Evolutionary conservation across 2,329 filamentous ascomycete species (phyloP).

Genomic region (Didymella arachidicola): DNA sequence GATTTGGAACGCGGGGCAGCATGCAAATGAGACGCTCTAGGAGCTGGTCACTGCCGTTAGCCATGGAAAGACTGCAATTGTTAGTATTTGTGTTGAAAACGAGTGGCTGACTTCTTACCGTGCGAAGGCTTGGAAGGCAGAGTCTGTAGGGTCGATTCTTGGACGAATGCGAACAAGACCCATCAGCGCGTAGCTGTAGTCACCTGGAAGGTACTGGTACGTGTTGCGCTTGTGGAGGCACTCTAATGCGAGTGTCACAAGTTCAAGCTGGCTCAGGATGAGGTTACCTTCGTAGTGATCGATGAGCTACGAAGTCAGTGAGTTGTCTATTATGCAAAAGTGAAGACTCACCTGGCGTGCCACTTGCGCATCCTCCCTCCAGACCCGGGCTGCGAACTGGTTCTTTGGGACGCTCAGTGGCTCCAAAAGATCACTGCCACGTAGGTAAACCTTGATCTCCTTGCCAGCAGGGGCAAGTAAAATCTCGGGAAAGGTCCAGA

Average conservation of each 20-base stretch:
- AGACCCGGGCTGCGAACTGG: slow-evolving; percentile 53
- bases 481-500: slow-evolving; percentile 59
- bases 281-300: slow-evolving; percentile 57
- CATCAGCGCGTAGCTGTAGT: slow-evolving; percentile 58
- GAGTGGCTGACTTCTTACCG: slow-evolving; percentile 29
- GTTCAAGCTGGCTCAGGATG: slow-evolving; percentile 52
- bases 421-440: slow-evolving; percentile 32
- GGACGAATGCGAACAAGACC: slow-evolving; percentile 55
- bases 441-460: slow-evolving; percentile 46
- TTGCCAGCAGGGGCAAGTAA: slow-evolving; percentile 45
- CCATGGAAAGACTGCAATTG: slow-evolving; percentile 50
- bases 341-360: slow-evolving; percentile 37
- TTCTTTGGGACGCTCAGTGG: slow-evolving; percentile 48
- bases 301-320: slow-evolving; percentile 48
- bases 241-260: slow-evolving; percentile 52
- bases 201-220: slow-evolving; percentile 49
- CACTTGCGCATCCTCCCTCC: slow-evolving; percentile 49
- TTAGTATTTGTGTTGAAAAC: background rate
- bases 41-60: slow-evolving; percentile 56
- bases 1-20: slow-evolving; percentile 42
- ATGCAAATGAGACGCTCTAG: slow-evolving; percentile 58
- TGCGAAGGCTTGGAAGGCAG: slow-evolving; percentile 58
- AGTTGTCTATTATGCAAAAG: background rate
- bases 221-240: slow-evolving; percentile 54
- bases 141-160: slow-evolving; percentile 49